A percentile compares a stretch with the other conserved stretches of the same genome.
phyloP scores from a whole-genome alignment of 768 basidiomycete genomes.

The Dendrothele bispora region DNA sequence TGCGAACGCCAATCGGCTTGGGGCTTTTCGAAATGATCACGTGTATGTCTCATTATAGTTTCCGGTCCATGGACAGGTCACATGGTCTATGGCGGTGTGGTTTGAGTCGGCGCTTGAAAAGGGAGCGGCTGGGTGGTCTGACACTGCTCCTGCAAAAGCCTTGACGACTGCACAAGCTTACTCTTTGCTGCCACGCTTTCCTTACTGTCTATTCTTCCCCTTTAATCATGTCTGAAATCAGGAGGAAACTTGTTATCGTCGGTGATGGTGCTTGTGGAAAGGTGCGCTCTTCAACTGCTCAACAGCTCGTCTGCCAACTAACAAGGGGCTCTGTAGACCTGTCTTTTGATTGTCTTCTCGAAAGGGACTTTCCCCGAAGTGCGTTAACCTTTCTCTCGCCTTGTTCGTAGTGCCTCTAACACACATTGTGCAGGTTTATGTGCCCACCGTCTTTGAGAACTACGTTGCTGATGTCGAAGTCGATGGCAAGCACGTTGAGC shows the following conservation, averaged over 20 bases:
- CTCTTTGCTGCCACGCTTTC: too few species aligned
- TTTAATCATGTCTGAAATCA: conserved; percentile 99
- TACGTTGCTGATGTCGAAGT: conserved; percentile 99
- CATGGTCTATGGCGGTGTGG: too few species aligned
- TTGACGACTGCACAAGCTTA: too few species aligned
- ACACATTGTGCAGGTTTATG: conserved; percentile 74
- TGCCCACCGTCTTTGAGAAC: conserved; percentile 99
- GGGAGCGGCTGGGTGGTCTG: too few species aligned
- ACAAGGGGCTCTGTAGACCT: conserved; percentile 76
- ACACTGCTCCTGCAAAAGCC: too few species aligned
- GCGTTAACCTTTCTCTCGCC: conserved; percentile 18
- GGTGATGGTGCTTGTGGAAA: conserved; percentile 98
- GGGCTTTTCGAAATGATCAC: too few species aligned
- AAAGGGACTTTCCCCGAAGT: conserved; percentile 98
- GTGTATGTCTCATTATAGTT: too few species aligned
- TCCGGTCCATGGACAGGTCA: too few species aligned
- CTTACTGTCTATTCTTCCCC: too few species aligned
- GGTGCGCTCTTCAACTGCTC: conserved; percentile 39
- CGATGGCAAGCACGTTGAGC: conserved; percentile 96
- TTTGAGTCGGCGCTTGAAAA: too few species aligned
- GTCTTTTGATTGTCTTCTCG: conserved; percentile 93
- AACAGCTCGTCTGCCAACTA: too few species aligned
- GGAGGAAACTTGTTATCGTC: conserved; percentile 98
- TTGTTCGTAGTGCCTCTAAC: not conserved
- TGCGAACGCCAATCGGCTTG: too few species aligned